Percentiles rank a stretch among this genome's conserved stretches.
Conservation (phyloP, 495 filamentous ascomycete genomes). For the Aspergillus haitiensis region DNA sequence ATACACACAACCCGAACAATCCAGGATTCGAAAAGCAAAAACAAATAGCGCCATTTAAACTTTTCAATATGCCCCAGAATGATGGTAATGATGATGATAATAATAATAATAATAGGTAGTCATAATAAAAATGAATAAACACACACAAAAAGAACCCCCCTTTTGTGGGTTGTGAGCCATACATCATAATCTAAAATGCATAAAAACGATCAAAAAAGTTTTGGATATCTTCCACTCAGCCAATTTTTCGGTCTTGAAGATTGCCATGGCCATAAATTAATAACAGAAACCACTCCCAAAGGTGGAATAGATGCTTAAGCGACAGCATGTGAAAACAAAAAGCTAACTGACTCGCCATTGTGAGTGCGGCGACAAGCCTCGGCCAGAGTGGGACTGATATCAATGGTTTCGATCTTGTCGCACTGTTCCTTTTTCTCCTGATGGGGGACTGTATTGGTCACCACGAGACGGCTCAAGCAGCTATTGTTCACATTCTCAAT, state of each 20-base stretch:
- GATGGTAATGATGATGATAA: too few species aligned
- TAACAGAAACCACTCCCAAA: background rate
- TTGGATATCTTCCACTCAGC: background rate
- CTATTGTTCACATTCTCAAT: constrained; percentile 88
- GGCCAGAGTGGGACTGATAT: constrained; percentile 83
- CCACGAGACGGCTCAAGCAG: constrained; percentile 72
- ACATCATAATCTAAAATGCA: constrained; percentile 16
- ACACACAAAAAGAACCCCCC: constrained; percentile 7
- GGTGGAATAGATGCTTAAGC: constrained; percentile 29
- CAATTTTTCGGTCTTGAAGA: background rate
- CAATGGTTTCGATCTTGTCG: constrained; percentile 81
- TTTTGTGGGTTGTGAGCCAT: constrained; percentile 6
- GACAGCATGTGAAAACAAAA: constrained; percentile 86
- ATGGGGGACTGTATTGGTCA: constrained; percentile 96
- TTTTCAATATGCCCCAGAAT: background rate
- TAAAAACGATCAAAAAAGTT: constrained; percentile 1
- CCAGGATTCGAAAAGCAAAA: constrained; percentile 1
- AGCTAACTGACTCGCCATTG: constrained; percentile 91
- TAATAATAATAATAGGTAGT: background rate
- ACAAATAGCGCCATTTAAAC: constrained; percentile 12
- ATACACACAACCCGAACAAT: constrained; percentile 11
- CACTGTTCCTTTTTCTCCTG: constrained; percentile 72
- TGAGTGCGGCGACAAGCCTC: constrained; percentile 79
- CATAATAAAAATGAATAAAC: constrained; percentile 1
- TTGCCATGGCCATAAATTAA: background rate